phyloP scores from a whole-genome alignment of 257 asterid genomes.

The Solanum tarapatanum region DNA sequence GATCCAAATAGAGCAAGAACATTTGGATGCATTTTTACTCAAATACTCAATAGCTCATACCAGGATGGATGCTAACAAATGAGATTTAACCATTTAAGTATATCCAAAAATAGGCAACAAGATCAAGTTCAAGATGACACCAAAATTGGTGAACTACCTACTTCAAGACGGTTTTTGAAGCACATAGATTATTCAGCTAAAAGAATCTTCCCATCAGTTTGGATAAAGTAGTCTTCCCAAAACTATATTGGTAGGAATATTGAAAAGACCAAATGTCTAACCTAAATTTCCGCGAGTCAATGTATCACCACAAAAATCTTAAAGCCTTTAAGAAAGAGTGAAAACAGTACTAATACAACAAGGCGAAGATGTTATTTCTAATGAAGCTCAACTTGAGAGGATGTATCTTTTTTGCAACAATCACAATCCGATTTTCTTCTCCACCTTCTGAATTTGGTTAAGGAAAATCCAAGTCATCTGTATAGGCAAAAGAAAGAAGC shows the following conservation, averaged over 20 bases:
- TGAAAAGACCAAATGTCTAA: conserved; percentile 7
- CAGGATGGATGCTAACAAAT: neutral
- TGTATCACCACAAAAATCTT: neutral
- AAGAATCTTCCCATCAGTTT: conserved; percentile 2
- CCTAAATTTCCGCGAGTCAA: conserved; percentile 3
- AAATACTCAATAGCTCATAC: neutral
- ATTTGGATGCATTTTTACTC: neutral
- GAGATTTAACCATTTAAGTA: neutral
- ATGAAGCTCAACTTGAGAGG: neutral
- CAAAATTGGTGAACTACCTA: neutral
- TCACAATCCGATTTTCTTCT: conserved; percentile 55
- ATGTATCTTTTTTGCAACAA: neutral
- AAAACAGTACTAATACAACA: neutral
- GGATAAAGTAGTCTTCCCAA: conserved; percentile 2
- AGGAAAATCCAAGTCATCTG: conserved; percentile 99
- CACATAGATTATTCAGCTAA: conserved; percentile 10
- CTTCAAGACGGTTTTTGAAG: neutral
- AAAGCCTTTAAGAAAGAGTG: neutral
- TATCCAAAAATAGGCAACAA: neutral
- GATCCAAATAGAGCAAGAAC: neutral
- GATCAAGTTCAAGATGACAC: neutral
- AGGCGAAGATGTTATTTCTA: neutral
- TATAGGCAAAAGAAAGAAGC: neutral
- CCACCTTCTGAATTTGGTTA: conserved; percentile 67
- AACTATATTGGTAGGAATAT: neutral